These are phyloP conservation scores for Leonotis leonurus DNA, from an alignment of 257 asterid species.

Conservation along the genomic window DNA sequence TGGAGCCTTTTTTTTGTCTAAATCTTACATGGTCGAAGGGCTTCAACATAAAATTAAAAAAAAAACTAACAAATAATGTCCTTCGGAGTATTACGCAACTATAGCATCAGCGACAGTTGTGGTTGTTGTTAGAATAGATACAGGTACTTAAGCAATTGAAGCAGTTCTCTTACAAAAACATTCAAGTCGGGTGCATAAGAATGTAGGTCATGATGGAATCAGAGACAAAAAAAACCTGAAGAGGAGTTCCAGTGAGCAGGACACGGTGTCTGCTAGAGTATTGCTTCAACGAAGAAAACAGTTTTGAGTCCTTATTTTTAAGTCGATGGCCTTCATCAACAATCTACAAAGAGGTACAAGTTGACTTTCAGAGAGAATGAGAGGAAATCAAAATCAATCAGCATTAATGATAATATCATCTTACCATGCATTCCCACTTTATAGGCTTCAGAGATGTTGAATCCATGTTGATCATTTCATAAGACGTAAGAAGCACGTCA, in stretches of 20 bases:
- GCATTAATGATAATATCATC: constrained; percentile 12
- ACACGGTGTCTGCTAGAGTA: constrained; percentile 78
- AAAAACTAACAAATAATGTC: neutral
- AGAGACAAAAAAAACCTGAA: constrained; percentile 69
- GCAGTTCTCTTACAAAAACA: neutral
- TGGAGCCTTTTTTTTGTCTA: neutral
- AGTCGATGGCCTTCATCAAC: constrained; percentile 99
- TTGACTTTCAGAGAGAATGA: constrained; percentile 12
- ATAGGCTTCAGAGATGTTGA: constrained; percentile 72
- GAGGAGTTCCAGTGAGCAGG: constrained; percentile 98
- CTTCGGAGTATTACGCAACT: constrained; percentile 6
- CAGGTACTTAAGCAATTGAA: neutral
- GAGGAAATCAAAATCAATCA: constrained; percentile 11
- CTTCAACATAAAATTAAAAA: neutral
- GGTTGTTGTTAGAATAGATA: neutral
- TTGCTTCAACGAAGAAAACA: constrained; percentile 74
- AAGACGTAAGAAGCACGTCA: constrained; percentile 94
- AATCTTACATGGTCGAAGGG: neutral
- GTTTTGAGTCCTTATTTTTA: constrained; percentile 94
- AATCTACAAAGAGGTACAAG: constrained; percentile 49
- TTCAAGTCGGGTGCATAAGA: constrained; percentile 2
- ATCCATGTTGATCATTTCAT: constrained; percentile 95
- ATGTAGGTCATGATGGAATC: constrained; percentile 1
- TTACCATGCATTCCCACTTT: constrained; percentile 97
- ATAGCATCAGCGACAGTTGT: neutral